Evolutionary conservation across 2,329 filamentous ascomycete species (phyloP).

Genomic region (Fusarium austroafricanum): DNA sequence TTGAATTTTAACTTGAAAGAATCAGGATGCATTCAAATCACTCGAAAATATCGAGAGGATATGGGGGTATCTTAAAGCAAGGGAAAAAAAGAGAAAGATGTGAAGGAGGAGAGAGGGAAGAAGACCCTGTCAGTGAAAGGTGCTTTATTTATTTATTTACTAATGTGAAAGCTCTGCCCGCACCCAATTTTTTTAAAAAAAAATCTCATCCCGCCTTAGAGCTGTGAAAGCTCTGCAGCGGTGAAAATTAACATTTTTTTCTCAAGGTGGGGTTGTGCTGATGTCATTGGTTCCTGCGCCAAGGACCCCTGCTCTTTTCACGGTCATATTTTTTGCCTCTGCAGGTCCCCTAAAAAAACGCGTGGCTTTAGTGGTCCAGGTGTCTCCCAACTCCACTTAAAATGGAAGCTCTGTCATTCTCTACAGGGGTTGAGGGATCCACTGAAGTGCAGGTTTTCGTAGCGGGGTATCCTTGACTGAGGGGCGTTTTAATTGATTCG

Average conservation of each 20-base stretch:
- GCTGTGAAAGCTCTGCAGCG: slow-evolving; percentile 32
- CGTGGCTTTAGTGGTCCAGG: slow-evolving; percentile 31
- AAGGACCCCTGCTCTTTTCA: slow-evolving; percentile 39
- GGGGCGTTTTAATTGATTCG: slow-evolving; percentile 31
- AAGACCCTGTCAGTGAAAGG: slow-evolving; percentile 11
- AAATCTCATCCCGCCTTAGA: slow-evolving; percentile 10
- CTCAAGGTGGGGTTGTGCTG: slow-evolving; percentile 42
- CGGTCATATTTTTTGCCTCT: slow-evolving; percentile 24
- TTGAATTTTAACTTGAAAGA: slow-evolving; percentile 33
- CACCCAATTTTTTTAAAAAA: slow-evolving; percentile 15
- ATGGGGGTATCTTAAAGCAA: slow-evolving; percentile 25
- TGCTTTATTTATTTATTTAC: slow-evolving; percentile 33
- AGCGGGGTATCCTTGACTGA: slow-evolving; percentile 35
- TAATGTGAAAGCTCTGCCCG: slow-evolving; percentile 12
- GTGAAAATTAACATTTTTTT: slow-evolving; percentile 45
- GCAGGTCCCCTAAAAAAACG: slow-evolving; percentile 29
- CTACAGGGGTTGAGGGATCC: slow-evolving; percentile 26
- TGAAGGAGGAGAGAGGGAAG: slow-evolving; percentile 1
- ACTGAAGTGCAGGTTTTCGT: slow-evolving; percentile 15
- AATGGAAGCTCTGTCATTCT: slow-evolving; percentile 28
- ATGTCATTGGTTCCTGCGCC: slow-evolving; percentile 46
- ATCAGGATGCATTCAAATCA: slow-evolving; percentile 26
- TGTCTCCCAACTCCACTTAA: slow-evolving; percentile 29
- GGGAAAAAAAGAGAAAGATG: neutral
- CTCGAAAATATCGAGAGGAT: slow-evolving; percentile 19